Evolutionary conservation across 139 green algal species (phyloP), one percentile per base, ranked within the genome.

Genomic region (Bryopsis sp.): DNA sequence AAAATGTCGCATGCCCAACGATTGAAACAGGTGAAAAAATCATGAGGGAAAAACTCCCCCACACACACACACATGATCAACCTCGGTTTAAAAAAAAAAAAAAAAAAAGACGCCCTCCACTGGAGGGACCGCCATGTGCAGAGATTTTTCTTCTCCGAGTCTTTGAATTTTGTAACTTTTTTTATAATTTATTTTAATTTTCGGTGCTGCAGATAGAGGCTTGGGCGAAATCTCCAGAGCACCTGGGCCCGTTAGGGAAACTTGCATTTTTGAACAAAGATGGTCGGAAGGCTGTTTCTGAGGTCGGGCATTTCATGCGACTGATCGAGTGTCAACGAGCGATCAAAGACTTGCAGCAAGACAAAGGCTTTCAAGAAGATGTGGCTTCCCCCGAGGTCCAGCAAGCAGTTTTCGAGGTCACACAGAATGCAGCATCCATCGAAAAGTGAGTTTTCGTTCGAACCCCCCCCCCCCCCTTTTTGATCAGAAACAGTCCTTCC

Each of bases 251-350:
- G n/a, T n/a, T 69, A 35, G 35, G 19, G 6, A 19, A 3, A 24
- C 26, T 69, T 11, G 62, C 24, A 19, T 54, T 58, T 24, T 35
- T 69, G 35, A 36, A 69, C 26, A 36, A 69, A 33, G 62, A 35
- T 22, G 39, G 35, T 39, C 15, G 62, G 15, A 69, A 69, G 26
- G 62, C 62, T 11, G 39, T 69, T 11, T 35, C 38, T 7, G 6
- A 32, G 4, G 62, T 69, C 6, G 62, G 62, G 35, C 48, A 69
- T 35, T 69, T 69, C 32, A 69, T 69, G 62, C 35, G 62, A 35
- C 48, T 58, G 62, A 38, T 69, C 35, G 39, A 69, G 24, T 69
- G 62, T n/a, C 62, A 38, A 8, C 5, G 39, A 36, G 62, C 62
- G 19, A 32, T 69, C 3, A 26, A 69, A 32, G n/a, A 36, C 8